phyloP scores from a whole-genome alignment of 768 basidiomycete genomes.

The Hypsizygus marmoreus region DNA sequence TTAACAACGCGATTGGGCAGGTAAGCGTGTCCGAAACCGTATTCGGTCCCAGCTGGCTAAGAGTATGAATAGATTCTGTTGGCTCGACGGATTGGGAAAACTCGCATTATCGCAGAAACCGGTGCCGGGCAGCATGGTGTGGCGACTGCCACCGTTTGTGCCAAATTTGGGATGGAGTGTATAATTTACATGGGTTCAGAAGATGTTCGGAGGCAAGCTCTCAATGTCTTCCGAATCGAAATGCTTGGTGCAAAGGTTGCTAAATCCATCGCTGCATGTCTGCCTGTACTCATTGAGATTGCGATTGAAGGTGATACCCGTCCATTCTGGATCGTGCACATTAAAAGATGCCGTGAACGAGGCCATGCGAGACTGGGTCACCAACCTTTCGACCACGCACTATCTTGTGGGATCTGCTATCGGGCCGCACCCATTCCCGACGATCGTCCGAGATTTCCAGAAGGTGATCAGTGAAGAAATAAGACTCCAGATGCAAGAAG shows the following conservation, averaged over 20 bases:
- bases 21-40: slow-evolving; percentile 34
- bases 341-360: slow-evolving; percentile 99
- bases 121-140: slow-evolving; percentile 99
- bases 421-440: slow-evolving; percentile 98
- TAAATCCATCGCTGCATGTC: not conserved
- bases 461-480: slow-evolving; percentile 91
- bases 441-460: slow-evolving; percentile 98
- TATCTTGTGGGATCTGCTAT: slow-evolving; percentile 98
- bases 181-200: slow-evolving; percentile 98
- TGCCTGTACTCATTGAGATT: not conserved
- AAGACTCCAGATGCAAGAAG: slow-evolving; percentile 76
- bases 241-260: slow-evolving; percentile 94
- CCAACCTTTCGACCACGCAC: slow-evolving; percentile 90
- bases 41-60: not conserved
- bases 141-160: slow-evolving; percentile 97
- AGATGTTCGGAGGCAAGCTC: slow-evolving; percentile 91
- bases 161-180: slow-evolving; percentile 94
- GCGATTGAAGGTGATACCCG: slow-evolving; percentile 77
- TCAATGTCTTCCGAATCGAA: slow-evolving; percentile 97
- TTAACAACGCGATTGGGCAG: slow-evolving; percentile 98
- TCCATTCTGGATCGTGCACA: slow-evolving; percentile 90
- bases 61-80: slow-evolving; percentile 72
- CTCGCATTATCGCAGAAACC: slow-evolving; percentile 96
- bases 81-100: slow-evolving; percentile 93
- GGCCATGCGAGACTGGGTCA: slow-evolving; percentile 98